Conservation (phyloP, 1,284 basidiomycete genomes). For the Cerrena zonata region DNA sequence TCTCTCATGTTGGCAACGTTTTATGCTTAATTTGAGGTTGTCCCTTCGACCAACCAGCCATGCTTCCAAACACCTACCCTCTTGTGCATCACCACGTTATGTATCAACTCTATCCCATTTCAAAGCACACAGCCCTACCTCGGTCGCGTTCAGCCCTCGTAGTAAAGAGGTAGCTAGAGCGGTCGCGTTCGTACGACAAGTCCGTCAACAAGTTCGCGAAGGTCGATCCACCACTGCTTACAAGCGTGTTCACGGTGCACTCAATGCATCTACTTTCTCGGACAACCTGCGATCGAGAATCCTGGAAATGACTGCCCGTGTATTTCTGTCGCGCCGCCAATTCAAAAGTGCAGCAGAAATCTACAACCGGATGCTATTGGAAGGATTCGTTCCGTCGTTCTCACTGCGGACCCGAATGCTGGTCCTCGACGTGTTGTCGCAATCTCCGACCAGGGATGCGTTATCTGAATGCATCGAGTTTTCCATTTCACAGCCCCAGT, state of each 20-base stretch:
- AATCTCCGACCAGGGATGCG: conserved; percentile 11
- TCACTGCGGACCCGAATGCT: conserved; percentile 38
- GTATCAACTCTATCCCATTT: too few species aligned
- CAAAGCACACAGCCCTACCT: too few species aligned
- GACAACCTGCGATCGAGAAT: conserved; percentile 15
- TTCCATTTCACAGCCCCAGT: conserved; percentile 19
- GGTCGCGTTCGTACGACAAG: background rate
- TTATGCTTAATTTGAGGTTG: background rate
- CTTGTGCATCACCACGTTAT: background rate
- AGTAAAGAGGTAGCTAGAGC: too few species aligned
- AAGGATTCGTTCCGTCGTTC: conserved; percentile 33
- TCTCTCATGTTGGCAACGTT: background rate
- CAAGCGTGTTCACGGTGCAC: background rate
- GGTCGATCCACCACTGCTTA: background rate
- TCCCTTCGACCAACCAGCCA: background rate
- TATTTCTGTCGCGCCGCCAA: conserved; percentile 31
- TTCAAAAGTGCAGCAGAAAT: conserved; percentile 35
- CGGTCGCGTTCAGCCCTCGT: too few species aligned
- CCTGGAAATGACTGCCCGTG: conserved; percentile 28
- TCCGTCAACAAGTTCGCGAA: background rate
- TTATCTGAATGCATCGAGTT: conserved; percentile 22
- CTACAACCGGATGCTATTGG: conserved; percentile 37
- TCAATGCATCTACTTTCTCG: background rate
- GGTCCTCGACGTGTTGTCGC: conserved; percentile 25
- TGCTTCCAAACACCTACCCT: background rate